Percentiles rank a stretch among this genome's conserved stretches.
Evolutionary conservation across 768 basidiomycete genomes (phyloP).

Genomic region (Lactarius sanguifluus): DNA sequence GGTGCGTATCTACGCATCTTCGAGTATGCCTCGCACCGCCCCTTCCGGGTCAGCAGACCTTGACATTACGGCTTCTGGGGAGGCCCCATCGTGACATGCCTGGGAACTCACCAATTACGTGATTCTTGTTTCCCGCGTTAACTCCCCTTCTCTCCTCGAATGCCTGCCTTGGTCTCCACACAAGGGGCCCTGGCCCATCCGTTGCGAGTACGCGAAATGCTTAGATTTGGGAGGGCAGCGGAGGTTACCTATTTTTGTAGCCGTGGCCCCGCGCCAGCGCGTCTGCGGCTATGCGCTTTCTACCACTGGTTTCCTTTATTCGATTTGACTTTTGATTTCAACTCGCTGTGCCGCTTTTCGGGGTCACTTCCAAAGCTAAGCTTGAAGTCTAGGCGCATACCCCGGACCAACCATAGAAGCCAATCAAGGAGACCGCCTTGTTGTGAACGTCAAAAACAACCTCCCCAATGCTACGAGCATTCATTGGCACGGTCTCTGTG

Average conservation of each 20-base stretch:
- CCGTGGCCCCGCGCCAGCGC: not conserved
- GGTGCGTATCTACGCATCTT: constrained; percentile 32
- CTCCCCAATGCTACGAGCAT: constrained; percentile 39
- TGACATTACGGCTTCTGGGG: not conserved
- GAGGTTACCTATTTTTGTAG: not conserved
- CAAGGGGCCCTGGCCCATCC: not conserved
- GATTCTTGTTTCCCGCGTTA: not conserved
- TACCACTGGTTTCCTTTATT: not conserved
- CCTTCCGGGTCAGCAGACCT: constrained; percentile 5
- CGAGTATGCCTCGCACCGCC: not conserved
- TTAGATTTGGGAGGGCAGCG: not conserved
- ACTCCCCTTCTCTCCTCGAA: not conserved
- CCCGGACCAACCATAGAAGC: constrained; percentile 43
- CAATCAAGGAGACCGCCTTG: constrained; percentile 39
- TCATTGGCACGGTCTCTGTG: constrained; percentile 40
- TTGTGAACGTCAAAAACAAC: constrained; percentile 40
- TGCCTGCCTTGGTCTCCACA: not conserved
- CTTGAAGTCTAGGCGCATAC: constrained; percentile 32
- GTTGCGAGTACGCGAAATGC: not conserved
- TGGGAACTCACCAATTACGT: not conserved
- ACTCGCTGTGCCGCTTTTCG: not conserved
- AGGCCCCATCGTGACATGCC: not conserved
- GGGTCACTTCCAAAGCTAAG: not conserved
- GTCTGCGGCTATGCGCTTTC: not conserved
- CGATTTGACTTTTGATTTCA: not conserved